A percentile compares a stretch with the other conserved stretches of the same genome.
Evolutionary conservation across 75 land plant genomes (phyloP).

Genomic region (Picea glauca): DNA sequence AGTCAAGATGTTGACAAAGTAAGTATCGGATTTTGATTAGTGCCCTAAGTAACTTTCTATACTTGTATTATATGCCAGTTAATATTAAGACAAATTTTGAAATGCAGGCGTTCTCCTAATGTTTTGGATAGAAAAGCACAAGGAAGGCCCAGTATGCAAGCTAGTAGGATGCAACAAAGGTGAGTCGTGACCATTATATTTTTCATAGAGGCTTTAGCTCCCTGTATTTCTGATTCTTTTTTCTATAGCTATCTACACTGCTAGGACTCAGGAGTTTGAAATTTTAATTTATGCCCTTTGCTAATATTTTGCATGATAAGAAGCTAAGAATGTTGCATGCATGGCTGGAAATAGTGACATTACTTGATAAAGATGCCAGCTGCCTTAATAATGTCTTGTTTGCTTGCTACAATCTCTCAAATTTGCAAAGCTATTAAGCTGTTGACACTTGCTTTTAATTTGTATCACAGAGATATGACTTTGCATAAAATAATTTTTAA

Average conservation of each 20-base stretch:
- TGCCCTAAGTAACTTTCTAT: not conserved
- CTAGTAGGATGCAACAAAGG: slow-evolving; percentile 5
- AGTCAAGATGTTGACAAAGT: not conserved
- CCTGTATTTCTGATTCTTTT: not conserved
- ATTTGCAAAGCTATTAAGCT: not conserved
- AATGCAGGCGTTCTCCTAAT: slow-evolving; percentile 11
- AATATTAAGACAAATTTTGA: not conserved
- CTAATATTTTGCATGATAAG: not conserved
- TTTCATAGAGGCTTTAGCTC: not conserved
- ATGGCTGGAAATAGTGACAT: not conserved
- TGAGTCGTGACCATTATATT: not conserved
- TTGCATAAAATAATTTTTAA: slow-evolving; percentile 84
- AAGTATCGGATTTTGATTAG: not conserved
- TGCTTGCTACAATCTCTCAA: not conserved
- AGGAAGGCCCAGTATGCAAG: not conserved
- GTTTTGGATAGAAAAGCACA: not conserved
- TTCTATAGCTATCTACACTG: not conserved
- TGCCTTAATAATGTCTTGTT: no score
- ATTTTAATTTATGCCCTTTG: not conserved
- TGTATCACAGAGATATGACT: slow-evolving; percentile 48
- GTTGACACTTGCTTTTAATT: not conserved
- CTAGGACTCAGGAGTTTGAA: not conserved
- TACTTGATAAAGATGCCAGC: not conserved
- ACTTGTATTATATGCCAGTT: not conserved
- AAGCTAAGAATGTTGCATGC: not conserved